Conservation (phyloP, 2,329 filamentous ascomycete species). For the Cryphonectria carpinicola region DNA sequence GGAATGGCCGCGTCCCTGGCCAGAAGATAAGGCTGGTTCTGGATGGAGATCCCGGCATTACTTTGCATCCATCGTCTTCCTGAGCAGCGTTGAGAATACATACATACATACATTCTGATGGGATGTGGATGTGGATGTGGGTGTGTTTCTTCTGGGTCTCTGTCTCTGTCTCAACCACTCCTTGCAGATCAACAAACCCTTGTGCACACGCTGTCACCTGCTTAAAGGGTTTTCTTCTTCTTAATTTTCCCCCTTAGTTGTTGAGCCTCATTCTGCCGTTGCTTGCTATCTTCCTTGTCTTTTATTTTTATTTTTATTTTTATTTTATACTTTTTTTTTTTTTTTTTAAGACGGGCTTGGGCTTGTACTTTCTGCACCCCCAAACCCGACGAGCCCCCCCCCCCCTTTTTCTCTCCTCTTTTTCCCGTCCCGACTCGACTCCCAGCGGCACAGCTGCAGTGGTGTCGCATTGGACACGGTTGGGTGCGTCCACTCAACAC, state of each 20-base stretch:
- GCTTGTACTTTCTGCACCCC: neutral
- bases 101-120: too few relatives aligned
- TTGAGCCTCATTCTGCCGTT: neutral
- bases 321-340: too few relatives aligned
- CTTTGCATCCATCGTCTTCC: neutral
- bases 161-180: neutral
- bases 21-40: neutral
- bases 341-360: neutral
- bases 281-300: neutral
- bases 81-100: neutral
- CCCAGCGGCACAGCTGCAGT: neutral
- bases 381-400: neutral
- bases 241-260: neutral
- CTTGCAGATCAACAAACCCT: conserved; percentile 1
- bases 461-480: neutral
- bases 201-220: conserved; percentile 1
- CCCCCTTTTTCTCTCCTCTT: neutral
- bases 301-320: neutral
- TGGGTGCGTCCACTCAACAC: neutral
- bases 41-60: neutral
- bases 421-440: neutral
- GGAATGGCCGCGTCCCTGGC: too few relatives aligned
- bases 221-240: neutral
- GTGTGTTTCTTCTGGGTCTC: neutral
- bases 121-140: neutral